These are phyloP conservation scores for Kluyveromyces lactis DNA, from an alignment of 805 yeast genomes.

Conservation along the genomic window DNA sequence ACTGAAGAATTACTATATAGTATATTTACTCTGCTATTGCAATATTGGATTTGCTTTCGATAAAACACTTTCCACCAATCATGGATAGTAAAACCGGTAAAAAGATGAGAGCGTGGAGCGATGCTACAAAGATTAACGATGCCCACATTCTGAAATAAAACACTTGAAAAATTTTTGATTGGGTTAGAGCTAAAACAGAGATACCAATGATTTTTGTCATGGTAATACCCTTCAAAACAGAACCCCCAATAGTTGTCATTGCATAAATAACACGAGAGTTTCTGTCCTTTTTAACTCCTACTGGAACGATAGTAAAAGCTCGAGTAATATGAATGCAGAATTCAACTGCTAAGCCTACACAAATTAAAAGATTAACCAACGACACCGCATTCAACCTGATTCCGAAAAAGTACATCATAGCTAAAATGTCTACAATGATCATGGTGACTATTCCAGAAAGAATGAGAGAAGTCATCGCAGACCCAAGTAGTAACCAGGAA, in stretches of 20 bases:
- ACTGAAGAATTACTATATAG: no score
- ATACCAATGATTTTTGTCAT: slow-evolving; percentile 87
- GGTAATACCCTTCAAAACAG: slow-evolving; percentile 86
- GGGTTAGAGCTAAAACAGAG: slow-evolving; percentile 74
- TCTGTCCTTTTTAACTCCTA: slow-evolving; percentile 25
- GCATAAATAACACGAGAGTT: slow-evolving; percentile 42
- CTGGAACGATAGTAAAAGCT: slow-evolving; percentile 51
- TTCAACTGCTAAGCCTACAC: slow-evolving; percentile 89
- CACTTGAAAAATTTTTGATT: slow-evolving; percentile 79
- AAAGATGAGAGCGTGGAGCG: slow-evolving; percentile 68
- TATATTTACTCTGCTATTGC: background rate
- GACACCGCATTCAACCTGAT: slow-evolving; percentile 83
- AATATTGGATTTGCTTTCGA: slow-evolving; percentile 18
- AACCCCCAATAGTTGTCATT: slow-evolving; percentile 72
- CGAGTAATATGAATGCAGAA: slow-evolving; percentile 83
- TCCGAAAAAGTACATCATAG: slow-evolving; percentile 65
- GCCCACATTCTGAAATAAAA: slow-evolving; percentile 96
- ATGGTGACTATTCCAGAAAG: slow-evolving; percentile 51
- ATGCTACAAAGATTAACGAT: slow-evolving; percentile 65
- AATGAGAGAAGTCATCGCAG: slow-evolving; percentile 48
- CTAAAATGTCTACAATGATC: slow-evolving; percentile 68
- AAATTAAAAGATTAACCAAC: slow-evolving; percentile 82
- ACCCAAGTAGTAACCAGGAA: slow-evolving; percentile 56
- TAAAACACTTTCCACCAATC: slow-evolving; percentile 53
- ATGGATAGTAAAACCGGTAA: slow-evolving; percentile 66